Conservation (phyloP, 2,329 filamentous ascomycete genomes). For the Phaeosphaeriaceae sp. region DNA sequence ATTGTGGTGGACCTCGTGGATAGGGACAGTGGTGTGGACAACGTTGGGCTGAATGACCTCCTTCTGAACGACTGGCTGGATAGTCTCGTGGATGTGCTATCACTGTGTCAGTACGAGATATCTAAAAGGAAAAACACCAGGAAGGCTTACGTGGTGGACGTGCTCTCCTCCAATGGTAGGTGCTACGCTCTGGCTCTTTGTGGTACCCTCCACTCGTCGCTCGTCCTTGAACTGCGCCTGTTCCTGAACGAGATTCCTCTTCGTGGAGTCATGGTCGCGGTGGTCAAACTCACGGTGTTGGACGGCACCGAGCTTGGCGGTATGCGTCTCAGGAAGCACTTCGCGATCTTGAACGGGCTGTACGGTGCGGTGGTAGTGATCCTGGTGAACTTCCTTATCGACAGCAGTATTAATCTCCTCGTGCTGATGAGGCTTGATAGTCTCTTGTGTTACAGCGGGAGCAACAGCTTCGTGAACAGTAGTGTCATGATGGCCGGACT, state of each 20-base stretch:
- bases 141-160: slow-evolving; percentile 60
- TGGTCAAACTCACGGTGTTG: slow-evolving; percentile 69
- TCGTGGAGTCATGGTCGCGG: slow-evolving; percentile 56
- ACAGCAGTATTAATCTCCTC: slow-evolving; percentile 69
- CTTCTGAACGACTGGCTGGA: slow-evolving; percentile 75
- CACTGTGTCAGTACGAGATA: slow-evolving; percentile 10
- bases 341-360: slow-evolving; percentile 68
- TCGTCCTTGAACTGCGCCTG: slow-evolving; percentile 62
- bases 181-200: slow-evolving; percentile 57
- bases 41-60: slow-evolving; percentile 72
- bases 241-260: slow-evolving; percentile 53
- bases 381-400: slow-evolving; percentile 73
- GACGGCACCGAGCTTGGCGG: slow-evolving; percentile 64
- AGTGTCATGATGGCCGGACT: slow-evolving; percentile 72
- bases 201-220: slow-evolving; percentile 55
- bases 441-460: slow-evolving; percentile 67
- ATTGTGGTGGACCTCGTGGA: slow-evolving; percentile 76
- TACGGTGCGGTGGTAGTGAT: slow-evolving; percentile 74
- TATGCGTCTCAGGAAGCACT: slow-evolving; percentile 67
- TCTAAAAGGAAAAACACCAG: background rate
- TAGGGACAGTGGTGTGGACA: slow-evolving; percentile 73
- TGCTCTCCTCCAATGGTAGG: slow-evolving; percentile 66
- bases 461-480: slow-evolving; percentile 71
- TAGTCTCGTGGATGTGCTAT: slow-evolving; percentile 68
- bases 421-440: slow-evolving; percentile 65